Base-by-base conservation (phyloP, 306 rosid species). In the Albizia julibrissin region DNA sequence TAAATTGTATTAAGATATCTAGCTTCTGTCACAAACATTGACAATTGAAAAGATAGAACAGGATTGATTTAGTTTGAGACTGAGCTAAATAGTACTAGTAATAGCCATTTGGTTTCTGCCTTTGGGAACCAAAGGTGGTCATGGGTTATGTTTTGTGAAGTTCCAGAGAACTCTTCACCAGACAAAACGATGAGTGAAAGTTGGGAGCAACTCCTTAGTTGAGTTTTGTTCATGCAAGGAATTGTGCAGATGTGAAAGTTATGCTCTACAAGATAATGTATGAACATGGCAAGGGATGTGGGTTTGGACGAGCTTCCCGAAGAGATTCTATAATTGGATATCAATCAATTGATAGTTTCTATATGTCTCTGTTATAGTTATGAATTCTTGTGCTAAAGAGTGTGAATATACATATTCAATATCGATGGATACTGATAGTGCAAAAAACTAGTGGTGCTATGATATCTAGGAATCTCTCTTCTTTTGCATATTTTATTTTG, bases 401-500 rank as follows among this genome's bases (percentile, higher is more conserved):
- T 56, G 62, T 56, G 62, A 19, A 2, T 56, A 56, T 56, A n/a
- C 62, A 54, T 54, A 54, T 18, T 19, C 59, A 52, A 18, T 8
- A 18, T 16, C 3, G 10, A 54, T 21, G 21, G 11, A 54, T 54
- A 54, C 24, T 50, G 6, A 16, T 19, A 50, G 61, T 2, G 11
- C 61, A 54, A 54, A 19, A 50, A 18, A 19, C 7, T 52, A 52
- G 24, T 21, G 61, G 24, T 54, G 19, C 61, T 54, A 15, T 49
- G 56, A 15, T 54, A 21, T 8, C 0, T 21, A n/a, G 8, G n/a
- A 26, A 19, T 56, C 24, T 21, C 24, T 49, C 68, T 75, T 21
- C 19, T 61, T 77, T 44, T 76, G 24, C 34, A 46, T 80, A 9
- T n/a, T 58, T 58, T 82, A 58, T 71, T 61, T 49, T 46, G 8